A percentile compares a stretch with the other conserved stretches of the same genome.
Evolutionary conservation across 148 eudicot species (phyloP).

Genomic region (Agrostemma githago): DNA sequence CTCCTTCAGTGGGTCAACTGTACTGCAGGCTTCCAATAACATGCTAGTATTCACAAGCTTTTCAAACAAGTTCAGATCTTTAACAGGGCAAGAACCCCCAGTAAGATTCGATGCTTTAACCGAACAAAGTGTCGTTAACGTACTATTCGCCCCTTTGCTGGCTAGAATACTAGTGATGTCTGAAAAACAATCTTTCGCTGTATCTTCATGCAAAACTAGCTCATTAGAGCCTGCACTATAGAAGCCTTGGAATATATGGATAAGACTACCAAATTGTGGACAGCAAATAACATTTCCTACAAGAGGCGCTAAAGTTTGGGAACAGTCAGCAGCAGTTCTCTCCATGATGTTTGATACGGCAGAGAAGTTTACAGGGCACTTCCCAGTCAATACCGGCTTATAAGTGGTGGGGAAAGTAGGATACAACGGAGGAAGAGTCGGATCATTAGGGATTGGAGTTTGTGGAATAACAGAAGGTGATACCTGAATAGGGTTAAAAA

Average conservation of each 20-base stretch:
- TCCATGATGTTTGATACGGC: constrained; percentile 70
- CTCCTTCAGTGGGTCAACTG: constrained; percentile 82
- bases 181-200: constrained; percentile 75
- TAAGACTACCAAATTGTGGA: constrained; percentile 79
- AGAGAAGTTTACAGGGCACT: constrained; percentile 90
- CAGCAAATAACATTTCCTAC: constrained; percentile 90
- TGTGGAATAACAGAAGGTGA: constrained; percentile 84
- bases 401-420: constrained; percentile 74
- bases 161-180: constrained; percentile 75
- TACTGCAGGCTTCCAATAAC: constrained; percentile 80
- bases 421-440: constrained; percentile 60
- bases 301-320: constrained; percentile 53
- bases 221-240: constrained; percentile 54
- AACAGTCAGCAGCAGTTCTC: constrained; percentile 84
- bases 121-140: constrained; percentile 67
- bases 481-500: constrained; percentile 74
- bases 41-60: constrained; percentile 68
- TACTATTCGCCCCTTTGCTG: constrained; percentile 81
- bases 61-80: constrained; percentile 63
- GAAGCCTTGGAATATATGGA: constrained; percentile 80
- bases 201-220: constrained; percentile 50
- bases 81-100: constrained; percentile 85
- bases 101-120: constrained; percentile 75
- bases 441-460: constrained; percentile 49
- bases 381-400: constrained; percentile 77